Evolutionary conservation across 768 basidiomycete genomes (phyloP).

Genomic region (Mycena olivaceomarginata): DNA sequence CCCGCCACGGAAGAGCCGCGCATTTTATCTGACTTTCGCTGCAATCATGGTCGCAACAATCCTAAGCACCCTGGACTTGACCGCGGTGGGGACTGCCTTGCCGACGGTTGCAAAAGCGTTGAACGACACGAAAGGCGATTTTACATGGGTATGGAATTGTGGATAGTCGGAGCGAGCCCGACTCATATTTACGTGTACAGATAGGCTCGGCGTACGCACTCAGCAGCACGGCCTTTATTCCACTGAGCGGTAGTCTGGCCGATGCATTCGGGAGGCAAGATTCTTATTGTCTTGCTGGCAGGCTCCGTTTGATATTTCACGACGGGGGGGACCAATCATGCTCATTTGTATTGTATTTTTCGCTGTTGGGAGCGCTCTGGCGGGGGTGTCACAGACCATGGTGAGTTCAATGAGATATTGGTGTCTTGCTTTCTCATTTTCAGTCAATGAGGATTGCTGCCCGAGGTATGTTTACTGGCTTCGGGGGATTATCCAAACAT

Average conservation of each 20-base stretch:
- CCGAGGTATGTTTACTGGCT: conserved; percentile 45
- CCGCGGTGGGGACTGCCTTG: conserved; percentile 43
- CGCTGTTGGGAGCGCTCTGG: conserved; percentile 63
- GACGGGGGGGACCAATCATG: conserved; percentile 50
- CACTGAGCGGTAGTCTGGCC: conserved; percentile 57
- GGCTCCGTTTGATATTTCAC: background rate
- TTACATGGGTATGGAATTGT: conserved; percentile 37
- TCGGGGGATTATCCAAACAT: background rate
- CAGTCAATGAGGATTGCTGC: conserved; percentile 61
- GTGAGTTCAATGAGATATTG: conserved; percentile 3
- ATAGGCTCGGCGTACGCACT: conserved; percentile 64
- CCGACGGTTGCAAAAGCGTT: conserved; percentile 42
- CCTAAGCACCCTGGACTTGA: conserved; percentile 40
- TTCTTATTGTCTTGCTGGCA: background rate
- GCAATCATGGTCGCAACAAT: conserved; percentile 41
- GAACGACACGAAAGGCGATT: conserved; percentile 44
- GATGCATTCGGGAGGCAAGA: conserved; percentile 56
- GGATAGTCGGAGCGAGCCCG: background rate
- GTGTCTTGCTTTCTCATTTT: background rate
- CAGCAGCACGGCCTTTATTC: conserved; percentile 62
- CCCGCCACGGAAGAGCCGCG: conserved; percentile 28
- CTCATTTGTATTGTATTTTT: conserved; percentile 56
- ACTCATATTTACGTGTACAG: conserved; percentile 36
- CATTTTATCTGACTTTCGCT: conserved; percentile 43
- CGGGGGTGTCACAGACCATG: conserved; percentile 63